Evolutionary conservation across 441 rosid species (phyloP).

Genomic region (Pelargonium myrrhifolium): DNA sequence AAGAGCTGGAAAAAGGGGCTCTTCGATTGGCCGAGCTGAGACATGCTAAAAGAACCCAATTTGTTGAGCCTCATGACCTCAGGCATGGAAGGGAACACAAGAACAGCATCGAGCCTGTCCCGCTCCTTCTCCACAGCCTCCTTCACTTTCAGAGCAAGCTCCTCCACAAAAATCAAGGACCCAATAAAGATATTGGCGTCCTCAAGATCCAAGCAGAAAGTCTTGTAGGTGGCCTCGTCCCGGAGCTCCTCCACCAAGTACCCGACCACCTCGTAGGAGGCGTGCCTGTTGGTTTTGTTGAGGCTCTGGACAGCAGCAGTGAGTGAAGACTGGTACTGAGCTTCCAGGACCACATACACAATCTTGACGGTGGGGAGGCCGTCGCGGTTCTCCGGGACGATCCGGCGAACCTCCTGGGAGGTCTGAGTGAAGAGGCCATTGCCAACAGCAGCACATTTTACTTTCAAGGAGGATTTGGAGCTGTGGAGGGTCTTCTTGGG

Average conservation of each 20-base stretch:
- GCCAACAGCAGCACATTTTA: constrained; percentile 63
- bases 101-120: constrained; percentile 89
- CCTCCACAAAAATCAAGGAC: constrained; percentile 89
- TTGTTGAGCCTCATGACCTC: constrained; percentile 96
- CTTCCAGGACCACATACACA: constrained; percentile 94
- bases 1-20: constrained; percentile 90
- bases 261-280: constrained; percentile 77
- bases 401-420: constrained; percentile 72
- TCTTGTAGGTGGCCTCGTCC: constrained; percentile 53
- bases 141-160: constrained; percentile 82
- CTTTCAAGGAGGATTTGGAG: constrained; percentile 35
- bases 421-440: constrained; percentile 97
- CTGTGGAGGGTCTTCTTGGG: constrained; percentile 37
- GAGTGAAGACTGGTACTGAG: constrained; percentile 66
- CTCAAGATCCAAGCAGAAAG: constrained; percentile 76
- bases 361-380: constrained; percentile 70
- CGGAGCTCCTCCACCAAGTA: constrained; percentile 55
- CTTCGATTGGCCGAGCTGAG: constrained; percentile 95
- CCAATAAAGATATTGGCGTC: constrained; percentile 91
- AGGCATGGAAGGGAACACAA: constrained; percentile 99
- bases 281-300: constrained; percentile 49
- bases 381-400: constrained; percentile 59
- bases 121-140: constrained; percentile 88
- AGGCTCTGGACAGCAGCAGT: constrained; percentile 60
- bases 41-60: constrained; percentile 93